A percentile compares a stretch with the other conserved stretches of the same genome.
Evolutionary conservation across 2,329 filamentous ascomycete species (phyloP).

Genomic region (Westerdykella sp.): DNA sequence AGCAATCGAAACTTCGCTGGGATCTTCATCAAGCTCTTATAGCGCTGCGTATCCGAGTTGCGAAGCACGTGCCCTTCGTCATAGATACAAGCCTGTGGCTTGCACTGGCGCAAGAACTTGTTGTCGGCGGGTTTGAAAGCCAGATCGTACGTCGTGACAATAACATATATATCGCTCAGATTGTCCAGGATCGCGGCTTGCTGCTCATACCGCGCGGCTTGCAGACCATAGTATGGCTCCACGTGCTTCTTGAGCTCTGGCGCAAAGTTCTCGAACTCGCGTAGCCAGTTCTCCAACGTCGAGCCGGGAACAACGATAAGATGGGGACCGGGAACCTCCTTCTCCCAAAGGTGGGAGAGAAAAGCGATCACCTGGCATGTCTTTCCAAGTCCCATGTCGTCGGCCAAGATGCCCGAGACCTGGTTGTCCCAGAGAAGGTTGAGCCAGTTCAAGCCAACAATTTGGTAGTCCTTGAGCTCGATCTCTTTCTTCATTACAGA

Average conservation of each 20-base stretch:
- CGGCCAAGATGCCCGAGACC: slow-evolving; percentile 84
- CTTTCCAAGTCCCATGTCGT: slow-evolving; percentile 94
- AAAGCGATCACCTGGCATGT: slow-evolving; percentile 95
- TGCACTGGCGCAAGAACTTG: slow-evolving; percentile 55
- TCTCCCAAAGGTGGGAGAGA: slow-evolving; percentile 73
- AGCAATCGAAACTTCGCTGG: slow-evolving; percentile 77
- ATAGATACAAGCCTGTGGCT: slow-evolving; percentile 62
- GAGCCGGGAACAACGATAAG: slow-evolving; percentile 88
- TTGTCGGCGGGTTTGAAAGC: slow-evolving; percentile 55
- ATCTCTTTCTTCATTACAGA: slow-evolving; percentile 68
- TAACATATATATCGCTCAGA: slow-evolving; percentile 59
- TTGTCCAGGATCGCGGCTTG: slow-evolving; percentile 61
- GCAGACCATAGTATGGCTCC: slow-evolving; percentile 64
- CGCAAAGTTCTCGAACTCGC: slow-evolving; percentile 83
- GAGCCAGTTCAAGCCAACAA: slow-evolving; percentile 94
- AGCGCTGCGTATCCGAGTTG: slow-evolving; percentile 76
- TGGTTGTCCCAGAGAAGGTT: slow-evolving; percentile 71
- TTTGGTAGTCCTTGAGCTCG: slow-evolving; percentile 83
- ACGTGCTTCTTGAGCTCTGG: slow-evolving; percentile 59
- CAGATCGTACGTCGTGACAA: slow-evolving; percentile 67
- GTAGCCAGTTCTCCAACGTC: slow-evolving; percentile 91
- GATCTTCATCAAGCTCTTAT: slow-evolving; percentile 72
- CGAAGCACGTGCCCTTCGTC: slow-evolving; percentile 94
- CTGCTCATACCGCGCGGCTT: slow-evolving; percentile 61
- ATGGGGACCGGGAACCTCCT: slow-evolving; percentile 62